Base-by-base conservation (phyloP, 768 basidiomycete species). In the Ramaria sp. region DNA sequence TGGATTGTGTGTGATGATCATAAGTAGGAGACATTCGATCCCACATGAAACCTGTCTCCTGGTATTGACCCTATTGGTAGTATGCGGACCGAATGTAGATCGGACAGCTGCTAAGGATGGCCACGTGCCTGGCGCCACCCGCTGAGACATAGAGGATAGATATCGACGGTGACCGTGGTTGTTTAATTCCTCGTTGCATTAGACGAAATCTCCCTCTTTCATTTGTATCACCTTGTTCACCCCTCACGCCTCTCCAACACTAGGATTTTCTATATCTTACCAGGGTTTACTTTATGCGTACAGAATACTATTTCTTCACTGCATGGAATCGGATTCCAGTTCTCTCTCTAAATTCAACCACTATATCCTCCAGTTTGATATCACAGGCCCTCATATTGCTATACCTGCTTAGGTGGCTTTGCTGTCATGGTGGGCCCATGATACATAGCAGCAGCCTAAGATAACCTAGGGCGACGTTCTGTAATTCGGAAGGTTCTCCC, bases 401-500 rank as follows among this genome's bases (percentile, higher is more conserved):
- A 90, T 72, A 79, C 86, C 61, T 79, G 81, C 60, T 72, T 91
- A 12, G 88, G 88, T 18, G 85, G 79, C 24, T 93, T 93, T 65
- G 78, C 89, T 51, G 88, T 90, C 41, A 59, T 92, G 56, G 81
- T 82, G 57, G 62, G 81, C 71, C 9, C 38, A 38, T 48, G 18
- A 28, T 20, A 24, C 22, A 22, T 20, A n/a, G n/a, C n/a, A n/a
- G n/a, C 22, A 24, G 18, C 34, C 25, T 28, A 54, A 37, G 48
- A 27, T 28, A 27, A 50, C 32, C 48, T 57, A 13, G 44, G 44
- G 28, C 54, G 18, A 7, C 3, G 24, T 36, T 16, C 24, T 42
- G 6, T 56, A 92, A 88, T 96, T 95, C 68, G 90, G 90, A 66
- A 92, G 94, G 89, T 89, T 94, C 70, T 92, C 90, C 2, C 75